Percentiles rank a stretch among this genome's conserved stretches.
phyloP scores from a whole-genome alignment of 495 filamentous ascomycete species.

The Penicillium fimorum region DNA sequence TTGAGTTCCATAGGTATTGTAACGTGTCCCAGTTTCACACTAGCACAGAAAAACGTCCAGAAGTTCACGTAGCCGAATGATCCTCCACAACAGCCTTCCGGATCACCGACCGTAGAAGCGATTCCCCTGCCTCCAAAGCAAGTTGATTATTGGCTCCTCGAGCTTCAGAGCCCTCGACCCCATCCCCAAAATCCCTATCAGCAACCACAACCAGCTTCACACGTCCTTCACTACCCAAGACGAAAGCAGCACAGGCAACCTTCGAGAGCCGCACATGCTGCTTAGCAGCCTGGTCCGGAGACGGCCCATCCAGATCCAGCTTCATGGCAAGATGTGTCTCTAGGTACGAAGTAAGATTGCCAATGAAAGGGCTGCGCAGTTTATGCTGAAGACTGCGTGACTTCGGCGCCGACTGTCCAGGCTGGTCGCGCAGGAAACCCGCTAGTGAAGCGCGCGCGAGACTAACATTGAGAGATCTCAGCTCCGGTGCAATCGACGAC shows the following conservation, averaged over 20 bases:
- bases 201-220: slow-evolving; percentile 48
- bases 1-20: not conserved
- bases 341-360: slow-evolving; percentile 44
- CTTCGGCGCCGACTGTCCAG: slow-evolving; percentile 4
- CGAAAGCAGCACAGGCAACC: slow-evolving; percentile 54
- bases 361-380: slow-evolving; percentile 36
- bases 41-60: not conserved
- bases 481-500: slow-evolving; percentile 34
- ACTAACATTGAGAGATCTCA: slow-evolving; percentile 50
- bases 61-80: slow-evolving; percentile 22
- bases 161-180: slow-evolving; percentile 5
- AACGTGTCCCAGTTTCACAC: not conserved
- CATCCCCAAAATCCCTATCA: slow-evolving; percentile 22
- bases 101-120: slow-evolving; percentile 30
- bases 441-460: slow-evolving; percentile 38
- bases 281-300: slow-evolving; percentile 16
- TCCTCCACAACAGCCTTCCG: slow-evolving; percentile 28
- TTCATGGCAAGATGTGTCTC: slow-evolving; percentile 51
- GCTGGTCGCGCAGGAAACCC: slow-evolving; percentile 21
- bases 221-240: slow-evolving; percentile 50
- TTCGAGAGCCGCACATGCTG: slow-evolving; percentile 48
- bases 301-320: slow-evolving; percentile 34
- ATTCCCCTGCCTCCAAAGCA: slow-evolving; percentile 27
- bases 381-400: slow-evolving; percentile 15
- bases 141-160: slow-evolving; percentile 3